phyloP scores from a whole-genome alignment of 106 monocot genomes.

The Acanthochlamys bracteata region DNA sequence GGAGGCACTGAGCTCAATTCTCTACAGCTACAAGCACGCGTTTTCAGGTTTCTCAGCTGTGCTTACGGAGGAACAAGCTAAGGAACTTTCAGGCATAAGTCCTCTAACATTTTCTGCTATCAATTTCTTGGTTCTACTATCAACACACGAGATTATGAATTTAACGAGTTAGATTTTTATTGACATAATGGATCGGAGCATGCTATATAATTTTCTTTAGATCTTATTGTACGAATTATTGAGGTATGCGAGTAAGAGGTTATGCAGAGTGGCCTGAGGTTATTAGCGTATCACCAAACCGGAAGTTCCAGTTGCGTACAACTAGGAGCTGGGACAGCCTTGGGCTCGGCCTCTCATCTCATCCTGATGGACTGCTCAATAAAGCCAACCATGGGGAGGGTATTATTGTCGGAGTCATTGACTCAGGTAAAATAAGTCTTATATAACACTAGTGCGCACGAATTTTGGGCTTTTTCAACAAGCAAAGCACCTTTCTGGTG shows the following conservation, averaged over 20 bases:
- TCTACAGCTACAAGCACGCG: conserved; percentile 51
- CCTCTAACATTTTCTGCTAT: no score
- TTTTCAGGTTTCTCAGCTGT: conserved; percentile 54
- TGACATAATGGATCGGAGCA: no score
- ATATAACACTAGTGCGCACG: neutral
- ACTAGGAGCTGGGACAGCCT: conserved; percentile 12
- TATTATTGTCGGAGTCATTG: conserved; percentile 9
- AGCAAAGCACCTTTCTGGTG: no score
- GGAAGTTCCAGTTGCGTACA: neutral
- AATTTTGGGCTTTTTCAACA: neutral
- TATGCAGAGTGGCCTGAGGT: neutral
- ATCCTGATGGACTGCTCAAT: neutral
- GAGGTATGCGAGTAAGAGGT: neutral
- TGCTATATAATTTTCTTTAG: no score
- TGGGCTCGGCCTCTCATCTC: neutral
- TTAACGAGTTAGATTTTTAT: no score
- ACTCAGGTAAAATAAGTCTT: conserved; percentile 1
- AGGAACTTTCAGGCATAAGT: conserved; percentile 14
- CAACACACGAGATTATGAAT: no score
- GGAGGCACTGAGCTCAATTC: conserved; percentile 23
- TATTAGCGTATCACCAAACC: neutral
- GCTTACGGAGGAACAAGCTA: conserved; percentile 37
- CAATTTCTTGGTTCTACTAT: no score
- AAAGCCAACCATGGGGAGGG: neutral
- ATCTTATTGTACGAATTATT: neutral